phyloP scores from a whole-genome alignment of 2,329 filamentous ascomycete species.

The Plectosphaerella cucumerina region DNA sequence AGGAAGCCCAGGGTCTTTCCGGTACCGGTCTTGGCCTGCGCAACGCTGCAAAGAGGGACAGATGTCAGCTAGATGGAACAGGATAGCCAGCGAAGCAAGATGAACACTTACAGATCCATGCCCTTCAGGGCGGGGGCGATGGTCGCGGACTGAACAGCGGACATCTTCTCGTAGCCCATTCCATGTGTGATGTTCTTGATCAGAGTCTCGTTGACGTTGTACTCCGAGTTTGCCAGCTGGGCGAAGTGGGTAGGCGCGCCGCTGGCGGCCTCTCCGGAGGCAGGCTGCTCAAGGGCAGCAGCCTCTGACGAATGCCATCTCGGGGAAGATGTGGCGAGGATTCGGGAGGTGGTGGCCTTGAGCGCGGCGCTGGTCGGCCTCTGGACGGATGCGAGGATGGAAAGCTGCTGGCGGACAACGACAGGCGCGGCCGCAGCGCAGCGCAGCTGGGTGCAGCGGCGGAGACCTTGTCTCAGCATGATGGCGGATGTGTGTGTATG shows the following conservation, averaged over 20 bases:
- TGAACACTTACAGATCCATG: slow-evolving; percentile 67
- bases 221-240: slow-evolving; percentile 31
- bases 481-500: not conserved
- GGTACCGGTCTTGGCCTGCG: slow-evolving; percentile 94
- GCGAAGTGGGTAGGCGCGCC: slow-evolving; percentile 34
- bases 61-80: slow-evolving; percentile 19
- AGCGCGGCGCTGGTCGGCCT: slow-evolving; percentile 6
- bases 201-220: slow-evolving; percentile 59
- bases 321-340: slow-evolving; percentile 1
- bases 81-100: no score
- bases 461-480: slow-evolving; percentile 24
- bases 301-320: slow-evolving; percentile 36
- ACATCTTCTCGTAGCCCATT: slow-evolving; percentile 83
- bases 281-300: slow-evolving; percentile 17
- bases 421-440: slow-evolving; percentile 14
- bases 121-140: slow-evolving; percentile 78
- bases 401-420: slow-evolving; percentile 7
- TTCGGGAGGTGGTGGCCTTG: slow-evolving; percentile 4
- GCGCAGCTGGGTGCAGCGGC: slow-evolving; percentile 33
- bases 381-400: slow-evolving; percentile 8
- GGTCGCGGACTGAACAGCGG: slow-evolving; percentile 82
- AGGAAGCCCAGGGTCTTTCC: slow-evolving; percentile 96
- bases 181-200: slow-evolving; percentile 64
- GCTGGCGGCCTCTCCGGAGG: slow-evolving; percentile 6
- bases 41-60: slow-evolving; percentile 54